Conservation (phyloP, 2,329 filamentous ascomycete species). For the Aureobasidium sp. region DNA sequence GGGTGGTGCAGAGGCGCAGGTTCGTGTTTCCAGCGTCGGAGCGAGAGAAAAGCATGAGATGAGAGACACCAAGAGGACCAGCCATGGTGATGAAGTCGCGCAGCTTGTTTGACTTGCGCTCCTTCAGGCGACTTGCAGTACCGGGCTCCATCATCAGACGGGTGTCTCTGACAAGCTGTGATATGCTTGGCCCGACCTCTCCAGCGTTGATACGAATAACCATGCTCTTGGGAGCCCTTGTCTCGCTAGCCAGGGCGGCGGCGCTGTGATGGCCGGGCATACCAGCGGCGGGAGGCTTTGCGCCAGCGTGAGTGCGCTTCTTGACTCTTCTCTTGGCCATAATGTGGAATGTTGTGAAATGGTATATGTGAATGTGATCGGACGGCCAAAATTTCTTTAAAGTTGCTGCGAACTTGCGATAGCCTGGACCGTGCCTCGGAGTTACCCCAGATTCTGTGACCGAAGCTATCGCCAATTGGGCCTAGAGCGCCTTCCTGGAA, state of each 20-base stretch:
- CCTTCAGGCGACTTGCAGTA: slow-evolving; percentile 81
- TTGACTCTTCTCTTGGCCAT: slow-evolving; percentile 81
- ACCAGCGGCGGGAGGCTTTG: slow-evolving; percentile 60
- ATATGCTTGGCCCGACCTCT: slow-evolving; percentile 84
- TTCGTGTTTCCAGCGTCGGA: slow-evolving; percentile 89
- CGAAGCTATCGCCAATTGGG: not conserved
- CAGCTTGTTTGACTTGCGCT: slow-evolving; percentile 78
- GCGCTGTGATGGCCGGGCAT: slow-evolving; percentile 44
- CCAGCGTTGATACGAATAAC: slow-evolving; percentile 94
- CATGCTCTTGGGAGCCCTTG: slow-evolving; percentile 84
- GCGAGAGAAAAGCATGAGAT: slow-evolving; percentile 86
- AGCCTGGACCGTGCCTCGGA: not conserved
- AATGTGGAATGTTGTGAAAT: slow-evolving; percentile 6
- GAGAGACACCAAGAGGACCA: slow-evolving; percentile 84
- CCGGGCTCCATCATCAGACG: slow-evolving; percentile 92
- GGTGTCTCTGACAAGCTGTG: slow-evolving; percentile 85
- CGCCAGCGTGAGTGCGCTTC: slow-evolving; percentile 76
- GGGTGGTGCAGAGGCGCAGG: slow-evolving; percentile 76
- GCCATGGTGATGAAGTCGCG: slow-evolving; percentile 94
- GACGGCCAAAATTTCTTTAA: not conserved
- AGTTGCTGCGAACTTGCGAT: not conserved
- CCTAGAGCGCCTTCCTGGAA: not conserved
- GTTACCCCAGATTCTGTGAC: not conserved
- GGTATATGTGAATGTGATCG: not conserved
- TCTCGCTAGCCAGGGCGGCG: slow-evolving; percentile 48